A percentile compares a stretch with the other conserved stretches of the same genome.
Evolutionary conservation across 1,284 basidiomycete species (phyloP).

Genomic region (Trichosporon ovoides): DNA sequence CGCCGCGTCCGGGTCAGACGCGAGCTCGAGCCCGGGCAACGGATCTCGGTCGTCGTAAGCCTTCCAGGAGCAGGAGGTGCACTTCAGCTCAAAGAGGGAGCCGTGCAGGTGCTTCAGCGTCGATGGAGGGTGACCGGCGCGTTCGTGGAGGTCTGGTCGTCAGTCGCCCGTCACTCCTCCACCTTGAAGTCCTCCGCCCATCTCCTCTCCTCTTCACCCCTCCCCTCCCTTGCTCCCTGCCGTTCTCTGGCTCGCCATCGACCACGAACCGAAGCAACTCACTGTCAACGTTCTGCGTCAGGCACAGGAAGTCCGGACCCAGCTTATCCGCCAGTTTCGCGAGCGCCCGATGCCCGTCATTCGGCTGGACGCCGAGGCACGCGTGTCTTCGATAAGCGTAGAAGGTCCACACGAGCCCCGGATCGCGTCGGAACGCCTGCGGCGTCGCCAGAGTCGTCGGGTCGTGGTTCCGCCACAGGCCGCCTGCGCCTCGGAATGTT

Average conservation of each 20-base stretch:
- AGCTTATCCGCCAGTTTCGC: conserved; percentile 2
- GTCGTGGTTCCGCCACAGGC: conserved; percentile 17
- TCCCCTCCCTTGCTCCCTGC: too few species aligned
- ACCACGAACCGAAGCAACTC: too few species aligned
- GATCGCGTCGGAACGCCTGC: conserved; percentile 14
- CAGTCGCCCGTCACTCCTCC: too few species aligned
- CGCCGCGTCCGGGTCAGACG: not conserved
- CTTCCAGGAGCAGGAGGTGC: conserved; percentile 6
- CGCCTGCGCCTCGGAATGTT: conserved; percentile 19
- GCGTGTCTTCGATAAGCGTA: conserved; percentile 16
- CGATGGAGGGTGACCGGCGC: conserved; percentile 7
- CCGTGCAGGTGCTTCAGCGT: conserved; percentile 17
- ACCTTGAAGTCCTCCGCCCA: too few species aligned
- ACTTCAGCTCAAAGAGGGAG: conserved; percentile 14
- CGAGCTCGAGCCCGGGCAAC: conserved; percentile 7
- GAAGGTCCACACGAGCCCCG: conserved; percentile 16
- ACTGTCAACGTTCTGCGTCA: conserved; percentile 21
- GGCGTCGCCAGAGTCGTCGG: conserved; percentile 12
- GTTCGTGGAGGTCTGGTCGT: conserved; percentile 16
- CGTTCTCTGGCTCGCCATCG: too few species aligned
- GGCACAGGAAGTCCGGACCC: conserved; percentile 7
- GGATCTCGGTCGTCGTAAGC: conserved; percentile 10
- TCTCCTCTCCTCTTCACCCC: too few species aligned
- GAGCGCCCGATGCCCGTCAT: conserved; percentile 11
- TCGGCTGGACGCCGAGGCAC: conserved; percentile 8